Evolutionary conservation across 768 basidiomycete genomes (phyloP), one percentile per base, ranked within the genome.

Genomic region (Tylopilus rubrobrunneus): DNA sequence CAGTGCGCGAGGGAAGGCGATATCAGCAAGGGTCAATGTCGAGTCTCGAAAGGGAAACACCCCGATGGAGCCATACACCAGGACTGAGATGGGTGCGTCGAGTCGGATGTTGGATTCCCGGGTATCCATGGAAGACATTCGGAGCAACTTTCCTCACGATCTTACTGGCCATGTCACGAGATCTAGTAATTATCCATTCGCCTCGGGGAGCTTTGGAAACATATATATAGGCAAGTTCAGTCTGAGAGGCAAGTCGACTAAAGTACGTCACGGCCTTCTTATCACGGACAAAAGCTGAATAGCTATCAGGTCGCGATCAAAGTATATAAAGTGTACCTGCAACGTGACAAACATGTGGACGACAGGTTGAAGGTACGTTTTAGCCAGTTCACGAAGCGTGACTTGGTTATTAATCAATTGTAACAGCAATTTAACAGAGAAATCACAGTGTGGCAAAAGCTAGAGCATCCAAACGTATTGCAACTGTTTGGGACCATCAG

Each of bases 271-370:
- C n/a, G 27, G 6, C 15, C 14, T 21, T 39, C 36, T 39, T 45
- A 7, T 36, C 15, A 23, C 7, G 36, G n/a, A 27, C 34, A 15
- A 31, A 45, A 10, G 28, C 43, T 31, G 15, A 28, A 31, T 19
- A n/a, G 19, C 6, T n/a, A 7, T 45, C 27, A 52, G 44, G 51
- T 52, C 15, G 51, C 51, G 17, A 45, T 52, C 19, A 52, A 52
- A 8, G 51, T 12, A 17, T 39, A 39, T 42, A 52, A 19, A n/a
- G 19, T 44, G 33, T 45, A 36, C n/a, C 33, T 21, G 10, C 33
- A 51, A 21, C 12, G 8, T 17, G 43, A 37, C 15, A 7, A 36
- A 15, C 19, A 15, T 9, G 23, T 44, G 1, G n/a, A n/a, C 5
- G 5, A 45, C 5, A 51, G 12, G 42, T 36, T 28, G 33, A 28